phyloP scores from a whole-genome alignment of 768 basidiomycete species.

The Royoungia palumana region DNA sequence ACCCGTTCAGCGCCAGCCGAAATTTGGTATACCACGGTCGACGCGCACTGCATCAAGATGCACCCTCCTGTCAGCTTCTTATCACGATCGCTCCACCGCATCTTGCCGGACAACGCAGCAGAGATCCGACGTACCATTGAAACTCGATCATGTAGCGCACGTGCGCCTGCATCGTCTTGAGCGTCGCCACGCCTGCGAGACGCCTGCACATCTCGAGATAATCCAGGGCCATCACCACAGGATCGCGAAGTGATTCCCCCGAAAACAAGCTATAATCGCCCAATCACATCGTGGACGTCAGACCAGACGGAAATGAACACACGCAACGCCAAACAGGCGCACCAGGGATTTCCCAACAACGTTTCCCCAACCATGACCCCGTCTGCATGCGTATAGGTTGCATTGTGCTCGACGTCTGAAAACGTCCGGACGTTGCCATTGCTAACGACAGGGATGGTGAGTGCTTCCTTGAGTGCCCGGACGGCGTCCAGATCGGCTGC shows the following conservation, averaged over 20 bases:
- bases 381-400: conserved; percentile 56
- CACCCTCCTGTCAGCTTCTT: neutral
- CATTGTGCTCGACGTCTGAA: conserved; percentile 54
- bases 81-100: too few species aligned
- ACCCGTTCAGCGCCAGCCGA: conserved; percentile 41
- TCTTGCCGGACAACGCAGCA: neutral
- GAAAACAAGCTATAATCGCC: conserved; percentile 51
- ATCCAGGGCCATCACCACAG: conserved; percentile 63
- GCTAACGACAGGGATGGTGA: conserved; percentile 62
- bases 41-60: conserved; percentile 32
- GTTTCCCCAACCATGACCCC: conserved; percentile 82
- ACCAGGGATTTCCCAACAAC: conserved; percentile 76
- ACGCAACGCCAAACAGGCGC: neutral
- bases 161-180: conserved; percentile 57
- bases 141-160: conserved; percentile 65
- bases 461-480: conserved; percentile 47
- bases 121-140: conserved; percentile 56
- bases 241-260: conserved; percentile 48
- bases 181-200: conserved; percentile 47
- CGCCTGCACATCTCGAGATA: conserved; percentile 60
- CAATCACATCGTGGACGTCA: neutral
- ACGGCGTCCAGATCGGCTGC: conserved; percentile 65
- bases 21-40: conserved; percentile 58
- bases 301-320: too few species aligned
- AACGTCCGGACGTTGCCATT: conserved; percentile 74